Base-by-base conservation (phyloP, 2,329 filamentous ascomycete genomes). In the Fusarium penzigii region DNA sequence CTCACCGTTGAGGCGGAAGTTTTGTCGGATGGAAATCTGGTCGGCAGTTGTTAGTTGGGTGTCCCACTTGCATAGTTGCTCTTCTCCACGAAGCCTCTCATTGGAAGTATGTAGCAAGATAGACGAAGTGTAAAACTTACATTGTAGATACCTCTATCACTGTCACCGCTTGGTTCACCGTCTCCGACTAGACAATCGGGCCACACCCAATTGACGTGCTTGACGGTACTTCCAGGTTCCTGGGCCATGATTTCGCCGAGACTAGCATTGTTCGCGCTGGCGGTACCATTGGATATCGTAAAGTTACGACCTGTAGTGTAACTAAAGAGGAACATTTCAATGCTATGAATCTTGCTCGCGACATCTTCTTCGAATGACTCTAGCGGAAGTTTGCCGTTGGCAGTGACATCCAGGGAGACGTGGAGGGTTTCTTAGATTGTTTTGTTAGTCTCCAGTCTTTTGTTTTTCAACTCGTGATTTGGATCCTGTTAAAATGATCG, bases 121-220 rank as follows among this genome's bases (percentile, higher is more conserved):
- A 20, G 11, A 2, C 14, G 5, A 2, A 12, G 36, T 14, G 13
- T 6, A 20, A 12, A 12, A 29, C 72, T 66, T 56, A 81, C 78
- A 62, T 90, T 89, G 66, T 89, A 89, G 16, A 74, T 71, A 3
- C 86, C 86, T 13, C 61, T 54, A 3, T 79, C 80, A 46, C 78
- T 83, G 51, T 73, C 72, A 1, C 70, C 67, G 4, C 70, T 61
- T 25, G 78, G 74, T 57, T 78, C 68, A 3, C 83, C 83, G 45
- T 85, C 73, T 16, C 86, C 86, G 3, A 84, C 82, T 0, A 90
- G 74, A 61, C 87, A 90, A 52, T 81, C 79, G 0, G 87, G 87
- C 86, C 86, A 90, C 17, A 81, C 74, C 84, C 87, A 90, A 64
- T 86, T 85, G 55, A 89, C 78, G 65, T 90, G 86, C 66, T 90